Conservation (phyloP, 257 asterid genomes). For the Fraxinus americana region DNA sequence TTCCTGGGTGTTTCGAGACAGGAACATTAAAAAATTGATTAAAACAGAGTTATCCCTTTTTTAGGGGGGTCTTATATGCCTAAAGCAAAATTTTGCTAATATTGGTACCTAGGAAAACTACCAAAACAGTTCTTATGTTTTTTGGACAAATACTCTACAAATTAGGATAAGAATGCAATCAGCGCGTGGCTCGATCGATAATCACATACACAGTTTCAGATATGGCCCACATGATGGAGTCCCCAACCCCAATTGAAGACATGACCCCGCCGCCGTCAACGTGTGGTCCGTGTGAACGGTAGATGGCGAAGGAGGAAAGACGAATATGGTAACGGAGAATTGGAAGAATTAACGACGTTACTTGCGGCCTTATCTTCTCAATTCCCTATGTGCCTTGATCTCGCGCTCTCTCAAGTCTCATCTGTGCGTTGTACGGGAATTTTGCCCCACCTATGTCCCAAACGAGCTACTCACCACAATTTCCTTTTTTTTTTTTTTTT, state of each 20-base stretch:
- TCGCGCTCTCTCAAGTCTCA: slow-evolving; percentile 15
- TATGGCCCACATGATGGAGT: slow-evolving; percentile 36
- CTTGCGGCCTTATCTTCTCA: slow-evolving; percentile 43
- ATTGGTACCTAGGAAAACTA: too few species aligned
- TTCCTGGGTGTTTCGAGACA: too few species aligned
- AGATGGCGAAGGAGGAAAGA: slow-evolving; percentile 10
- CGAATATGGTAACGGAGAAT: background rate
- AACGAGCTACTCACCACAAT: background rate
- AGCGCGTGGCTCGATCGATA: background rate
- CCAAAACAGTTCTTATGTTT: too few species aligned
- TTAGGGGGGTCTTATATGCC: too few species aligned
- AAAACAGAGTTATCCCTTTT: background rate
- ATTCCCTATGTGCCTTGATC: slow-evolving; percentile 30
- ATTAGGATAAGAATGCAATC: background rate
- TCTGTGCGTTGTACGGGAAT: background rate
- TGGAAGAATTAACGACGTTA: slow-evolving; percentile 21
- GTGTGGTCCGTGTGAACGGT: slow-evolving; percentile 25
- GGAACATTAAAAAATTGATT: too few species aligned
- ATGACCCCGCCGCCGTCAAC: slow-evolving; percentile 31
- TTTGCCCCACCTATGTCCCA: background rate
- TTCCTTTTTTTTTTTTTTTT: background rate
- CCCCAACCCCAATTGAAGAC: slow-evolving; percentile 46
- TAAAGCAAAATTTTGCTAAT: too few species aligned
- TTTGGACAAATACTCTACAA: too few species aligned
- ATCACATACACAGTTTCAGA: slow-evolving; percentile 30